phyloP scores from a whole-genome alignment of 2,329 filamentous ascomycete genomes.

The Emergomyces africanus region DNA sequence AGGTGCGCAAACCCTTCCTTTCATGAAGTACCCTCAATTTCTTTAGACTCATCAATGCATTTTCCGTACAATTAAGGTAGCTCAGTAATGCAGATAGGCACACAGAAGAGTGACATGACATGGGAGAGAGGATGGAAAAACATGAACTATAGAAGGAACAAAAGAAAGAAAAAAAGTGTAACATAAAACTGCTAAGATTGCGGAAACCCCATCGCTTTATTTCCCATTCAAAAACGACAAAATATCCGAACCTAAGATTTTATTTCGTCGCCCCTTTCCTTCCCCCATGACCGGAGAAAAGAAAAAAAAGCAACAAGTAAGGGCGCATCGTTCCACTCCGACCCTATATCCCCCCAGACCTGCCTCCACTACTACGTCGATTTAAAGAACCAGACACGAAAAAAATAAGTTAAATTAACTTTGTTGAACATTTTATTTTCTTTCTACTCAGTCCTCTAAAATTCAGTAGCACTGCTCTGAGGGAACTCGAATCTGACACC shows the following conservation, averaged over 20 bases:
- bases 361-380: not conserved
- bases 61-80: slow-evolving; percentile 4
- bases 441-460: slow-evolving; percentile 44
- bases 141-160: not conserved
- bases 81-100: slow-evolving; percentile 17
- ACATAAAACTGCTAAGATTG: not conserved
- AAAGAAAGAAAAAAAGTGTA: not conserved
- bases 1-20: not conserved
- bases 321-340: not conserved
- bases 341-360: not conserved
- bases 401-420: not conserved
- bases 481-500: slow-evolving; percentile 98
- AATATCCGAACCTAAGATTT: not conserved
- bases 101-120: slow-evolving; percentile 5
- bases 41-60: not conserved
- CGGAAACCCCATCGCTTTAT: not conserved
- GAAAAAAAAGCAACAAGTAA: not conserved
- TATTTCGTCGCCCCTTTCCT: not conserved
- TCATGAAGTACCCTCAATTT: not conserved
- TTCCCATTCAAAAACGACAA: slow-evolving; percentile 1
- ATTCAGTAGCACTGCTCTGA: slow-evolving; percentile 64
- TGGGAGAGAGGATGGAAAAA: not conserved
- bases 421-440: not conserved
- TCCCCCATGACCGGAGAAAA: not conserved
- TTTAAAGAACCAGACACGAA: slow-evolving; percentile 5